Evolutionary conservation across 2,329 filamentous ascomycete genomes (phyloP).

Genomic region (Ascosphaera apis): DNA sequence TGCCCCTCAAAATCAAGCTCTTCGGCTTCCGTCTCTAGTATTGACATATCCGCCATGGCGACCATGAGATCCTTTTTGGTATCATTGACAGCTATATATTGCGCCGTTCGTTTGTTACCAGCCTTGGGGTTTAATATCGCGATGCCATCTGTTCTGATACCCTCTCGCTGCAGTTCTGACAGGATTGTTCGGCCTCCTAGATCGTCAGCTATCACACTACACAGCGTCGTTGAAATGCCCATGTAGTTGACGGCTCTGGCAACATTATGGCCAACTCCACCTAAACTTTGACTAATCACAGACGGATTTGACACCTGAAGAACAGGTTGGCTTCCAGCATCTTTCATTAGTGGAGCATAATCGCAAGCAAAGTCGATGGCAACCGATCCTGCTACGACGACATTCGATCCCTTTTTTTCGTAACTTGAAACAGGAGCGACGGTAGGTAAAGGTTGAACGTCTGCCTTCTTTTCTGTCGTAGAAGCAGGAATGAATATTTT

Average conservation of each 20-base stretch:
- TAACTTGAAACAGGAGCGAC: neutral
- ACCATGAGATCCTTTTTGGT: conserved; percentile 60
- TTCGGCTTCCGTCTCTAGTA: conserved; percentile 33
- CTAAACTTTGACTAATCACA: conserved; percentile 56
- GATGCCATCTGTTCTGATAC: conserved; percentile 41
- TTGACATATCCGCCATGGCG: conserved; percentile 89
- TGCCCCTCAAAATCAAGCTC: conserved; percentile 23
- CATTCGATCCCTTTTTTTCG: no score
- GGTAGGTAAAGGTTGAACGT: neutral
- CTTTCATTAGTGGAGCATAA: conserved; percentile 29
- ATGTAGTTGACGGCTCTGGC: conserved; percentile 59
- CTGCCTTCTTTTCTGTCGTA: no score
- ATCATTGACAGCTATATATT: conserved; percentile 83
- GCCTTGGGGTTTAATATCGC: conserved; percentile 28
- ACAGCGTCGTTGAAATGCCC: conserved; percentile 44
- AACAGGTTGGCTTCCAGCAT: conserved; percentile 13
- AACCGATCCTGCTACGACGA: conserved; percentile 79
- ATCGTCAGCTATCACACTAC: conserved; percentile 64
- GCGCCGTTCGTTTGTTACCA: conserved; percentile 47
- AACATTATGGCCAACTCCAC: conserved; percentile 82
- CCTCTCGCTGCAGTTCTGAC: conserved; percentile 33
- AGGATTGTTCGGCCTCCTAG: conserved; percentile 51
- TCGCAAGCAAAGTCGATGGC: conserved; percentile 77
- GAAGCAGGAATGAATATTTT: conserved; percentile 12
- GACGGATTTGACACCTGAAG: conserved; percentile 72